Evolutionary conservation across 345 rosid genomes (phyloP), one percentile per base, ranked within the genome.

Genomic region (Eucalyptus marginata): DNA sequence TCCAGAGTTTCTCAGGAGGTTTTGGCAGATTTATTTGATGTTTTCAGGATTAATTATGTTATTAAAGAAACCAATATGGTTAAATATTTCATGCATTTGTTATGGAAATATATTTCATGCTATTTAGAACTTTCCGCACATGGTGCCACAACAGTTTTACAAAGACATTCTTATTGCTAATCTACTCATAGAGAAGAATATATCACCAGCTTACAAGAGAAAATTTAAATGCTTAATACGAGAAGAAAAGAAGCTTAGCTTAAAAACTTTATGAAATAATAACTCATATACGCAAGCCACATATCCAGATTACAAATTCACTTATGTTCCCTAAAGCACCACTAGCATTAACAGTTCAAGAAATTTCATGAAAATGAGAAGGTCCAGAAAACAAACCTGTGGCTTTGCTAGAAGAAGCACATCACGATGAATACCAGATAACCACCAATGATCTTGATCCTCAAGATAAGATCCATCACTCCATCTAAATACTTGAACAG

Each of bases 391-490:
- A 88, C 89, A 89, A 89, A 98, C 99, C 98, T 95, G 95, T 88
- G 99, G 99, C 92, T 98, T 98, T 89, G 99, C 95, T 90, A 98
- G 93, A 94, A 98, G 96, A 91, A 95, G 98, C 93, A 98, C 99
- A 49, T 98, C 99, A 33, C 99, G 98, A 86, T 97, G 99, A 89
- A 98, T 93, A 86, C 98, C 99, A 85, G 99, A 98, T 90, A 98
- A 92, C 99, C 99, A 91, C 99, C 99, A 98, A 89, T 98, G 99
- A 93, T 98, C 99, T 94, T 97, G 99, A 95, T 97, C 99, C 94
- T 98, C 99, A 88, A 98, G 99, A 92, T 97, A 98, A 88, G 99
- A 95, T 71, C 99, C 99, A 95, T 98, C 99, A 93, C 99, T 96
- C 99, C 99, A 98, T 95, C 99, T 96, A 91, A 94, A 92, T 81